Evolutionary conservation across 1,284 basidiomycete genomes (phyloP).

Genomic region (Sphagnurus paluster): DNA sequence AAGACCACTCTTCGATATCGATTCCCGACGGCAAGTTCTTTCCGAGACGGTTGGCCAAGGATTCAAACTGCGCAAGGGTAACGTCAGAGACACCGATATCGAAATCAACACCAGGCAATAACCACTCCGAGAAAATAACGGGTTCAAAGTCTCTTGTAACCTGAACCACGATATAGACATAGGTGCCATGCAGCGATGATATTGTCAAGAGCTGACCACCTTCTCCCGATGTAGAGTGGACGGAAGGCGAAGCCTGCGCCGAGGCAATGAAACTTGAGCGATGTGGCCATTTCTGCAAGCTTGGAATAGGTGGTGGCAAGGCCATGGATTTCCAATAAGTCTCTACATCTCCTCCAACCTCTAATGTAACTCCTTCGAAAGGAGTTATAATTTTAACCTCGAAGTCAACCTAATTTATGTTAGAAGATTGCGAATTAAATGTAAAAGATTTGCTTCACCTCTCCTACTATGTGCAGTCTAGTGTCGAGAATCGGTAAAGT

Average conservation of each 20-base stretch:
- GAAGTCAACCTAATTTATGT: slow-evolving; percentile 70
- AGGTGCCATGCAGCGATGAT: slow-evolving; percentile 87
- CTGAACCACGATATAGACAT: slow-evolving; percentile 86
- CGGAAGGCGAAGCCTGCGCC: slow-evolving; percentile 66
- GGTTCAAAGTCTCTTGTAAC: slow-evolving; percentile 90
- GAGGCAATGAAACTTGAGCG: slow-evolving; percentile 49
- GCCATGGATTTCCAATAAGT: slow-evolving; percentile 96
- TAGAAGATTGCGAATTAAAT: neutral
- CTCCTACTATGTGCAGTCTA: slow-evolving; percentile 91
- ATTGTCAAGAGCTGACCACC: slow-evolving; percentile 68
- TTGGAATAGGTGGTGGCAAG: slow-evolving; percentile 45
- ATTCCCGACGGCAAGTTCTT: slow-evolving; percentile 35
- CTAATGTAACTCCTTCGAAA: slow-evolving; percentile 92
- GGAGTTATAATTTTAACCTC: slow-evolving; percentile 88
- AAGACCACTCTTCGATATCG: slow-evolving; percentile 56
- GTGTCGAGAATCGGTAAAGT: slow-evolving; percentile 90
- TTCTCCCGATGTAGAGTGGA: slow-evolving; percentile 44
- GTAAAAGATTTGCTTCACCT: slow-evolving; percentile 47
- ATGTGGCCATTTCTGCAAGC: slow-evolving; percentile 37
- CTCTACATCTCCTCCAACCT: slow-evolving; percentile 93
- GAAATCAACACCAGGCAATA: slow-evolving; percentile 72
- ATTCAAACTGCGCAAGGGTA: slow-evolving; percentile 77
- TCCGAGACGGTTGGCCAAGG: slow-evolving; percentile 57
- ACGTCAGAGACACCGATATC: slow-evolving; percentile 85
- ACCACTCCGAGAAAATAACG: slow-evolving; percentile 75